Percentiles rank a stretch among this genome's conserved stretches.
phyloP scores from a whole-genome alignment of 179 eudicot genomes.

The Silene vulgaris region DNA sequence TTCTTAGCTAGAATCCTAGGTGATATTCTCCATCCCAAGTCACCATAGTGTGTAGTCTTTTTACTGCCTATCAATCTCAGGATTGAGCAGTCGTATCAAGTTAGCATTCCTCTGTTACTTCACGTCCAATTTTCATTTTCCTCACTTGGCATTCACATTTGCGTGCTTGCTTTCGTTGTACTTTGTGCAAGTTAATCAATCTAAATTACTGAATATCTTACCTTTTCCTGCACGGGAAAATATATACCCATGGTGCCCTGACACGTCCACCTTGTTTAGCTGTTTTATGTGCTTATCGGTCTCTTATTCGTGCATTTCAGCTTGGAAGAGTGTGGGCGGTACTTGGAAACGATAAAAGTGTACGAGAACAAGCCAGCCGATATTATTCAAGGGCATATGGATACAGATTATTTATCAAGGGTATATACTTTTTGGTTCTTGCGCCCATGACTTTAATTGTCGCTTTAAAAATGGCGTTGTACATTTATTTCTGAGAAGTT shows the following conservation, averaged over 20 bases:
- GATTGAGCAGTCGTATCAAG: too few species aligned
- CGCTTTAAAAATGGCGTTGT: not conserved
- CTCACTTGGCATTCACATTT: not conserved
- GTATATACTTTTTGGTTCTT: constrained; percentile 29
- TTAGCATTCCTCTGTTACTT: too few species aligned
- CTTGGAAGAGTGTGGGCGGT: constrained; percentile 96
- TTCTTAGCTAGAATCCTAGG: too few species aligned
- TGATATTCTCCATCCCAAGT: too few species aligned
- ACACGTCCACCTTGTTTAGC: not conserved
- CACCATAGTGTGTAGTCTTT: too few species aligned
- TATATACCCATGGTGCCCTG: not conserved
- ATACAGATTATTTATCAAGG: constrained; percentile 76
- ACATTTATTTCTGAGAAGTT: constrained; percentile 12
- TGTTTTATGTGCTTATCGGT: not conserved
- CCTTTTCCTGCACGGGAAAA: not conserved
- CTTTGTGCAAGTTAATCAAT: not conserved
- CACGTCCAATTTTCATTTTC: too few species aligned
- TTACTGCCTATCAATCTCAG: too few species aligned
- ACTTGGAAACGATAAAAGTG: constrained; percentile 83
- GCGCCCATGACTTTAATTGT: not conserved
- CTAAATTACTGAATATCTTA: not conserved
- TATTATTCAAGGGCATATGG: constrained; percentile 88
- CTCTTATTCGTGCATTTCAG: constrained; percentile 30
- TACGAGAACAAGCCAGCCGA: constrained; percentile 96
- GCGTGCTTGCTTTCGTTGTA: not conserved